A percentile compares a stretch with the other conserved stretches of the same genome.
phyloP scores from a whole-genome alignment of 129 eudicot species.

The Kitagawia praeruptora region DNA sequence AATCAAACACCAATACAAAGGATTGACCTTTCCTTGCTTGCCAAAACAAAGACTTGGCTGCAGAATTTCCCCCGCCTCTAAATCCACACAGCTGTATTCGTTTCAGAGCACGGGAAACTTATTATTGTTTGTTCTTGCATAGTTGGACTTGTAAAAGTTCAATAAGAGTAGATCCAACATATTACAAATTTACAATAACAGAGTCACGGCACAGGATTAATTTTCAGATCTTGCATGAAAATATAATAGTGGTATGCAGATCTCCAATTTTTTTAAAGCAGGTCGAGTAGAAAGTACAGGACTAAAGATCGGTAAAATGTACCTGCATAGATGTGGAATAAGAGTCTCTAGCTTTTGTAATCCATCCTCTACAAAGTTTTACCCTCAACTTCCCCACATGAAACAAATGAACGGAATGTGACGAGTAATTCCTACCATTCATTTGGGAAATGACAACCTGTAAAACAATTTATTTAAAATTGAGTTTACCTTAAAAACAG shows the following conservation, averaged over 20 bases:
- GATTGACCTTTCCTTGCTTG: slow-evolving; percentile 89
- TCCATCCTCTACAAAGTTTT: slow-evolving; percentile 98
- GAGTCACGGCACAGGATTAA: neutral
- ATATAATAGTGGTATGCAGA: neutral
- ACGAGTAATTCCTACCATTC: slow-evolving; percentile 91
- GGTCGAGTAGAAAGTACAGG: neutral
- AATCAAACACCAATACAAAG: slow-evolving; percentile 73
- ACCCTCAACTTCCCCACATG: slow-evolving; percentile 84
- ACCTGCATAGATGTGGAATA: slow-evolving; percentile 96
- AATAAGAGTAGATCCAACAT: neutral
- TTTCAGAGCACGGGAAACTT: neutral
- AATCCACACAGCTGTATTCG: slow-evolving; percentile 75
- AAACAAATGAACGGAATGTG: slow-evolving; percentile 68
- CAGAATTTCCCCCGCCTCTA: slow-evolving; percentile 94
- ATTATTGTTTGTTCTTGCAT: neutral
- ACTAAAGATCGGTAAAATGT: neutral
- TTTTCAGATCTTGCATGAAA: neutral
- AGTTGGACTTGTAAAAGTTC: neutral
- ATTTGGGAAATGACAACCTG: slow-evolving; percentile 94
- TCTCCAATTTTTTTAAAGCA: neutral
- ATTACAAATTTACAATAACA: neutral
- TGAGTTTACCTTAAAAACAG: neutral
- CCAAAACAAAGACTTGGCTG: slow-evolving; percentile 92
- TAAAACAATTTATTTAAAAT: slow-evolving; percentile 12
- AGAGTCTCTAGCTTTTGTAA: slow-evolving; percentile 83